Percentiles rank a stretch among this genome's conserved stretches.
These are phyloP conservation scores for Chlorella ohadii DNA, from an alignment of 139 green algal species.

Conservation along the genomic window DNA sequence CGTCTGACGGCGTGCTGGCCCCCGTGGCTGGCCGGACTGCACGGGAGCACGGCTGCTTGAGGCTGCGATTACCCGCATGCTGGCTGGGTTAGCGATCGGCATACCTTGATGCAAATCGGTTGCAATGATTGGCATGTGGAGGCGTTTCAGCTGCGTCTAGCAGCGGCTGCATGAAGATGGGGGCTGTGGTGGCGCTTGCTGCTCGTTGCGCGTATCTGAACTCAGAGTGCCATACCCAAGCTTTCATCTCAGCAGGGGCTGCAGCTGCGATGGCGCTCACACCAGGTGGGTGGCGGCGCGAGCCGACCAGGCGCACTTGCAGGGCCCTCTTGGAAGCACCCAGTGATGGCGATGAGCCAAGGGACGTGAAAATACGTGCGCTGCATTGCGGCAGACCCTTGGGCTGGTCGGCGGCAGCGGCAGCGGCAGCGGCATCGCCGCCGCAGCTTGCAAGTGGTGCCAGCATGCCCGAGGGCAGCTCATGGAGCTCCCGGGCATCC, in stretches of 20 bases:
- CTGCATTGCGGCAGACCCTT: not conserved
- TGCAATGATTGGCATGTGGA: not conserved
- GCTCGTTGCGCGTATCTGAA: too few species aligned
- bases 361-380: not conserved
- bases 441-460: not conserved
- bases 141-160: too few species aligned
- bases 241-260: too few species aligned
- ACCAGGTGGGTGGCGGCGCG: not conserved
- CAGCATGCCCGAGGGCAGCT: too few species aligned
- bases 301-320: not conserved
- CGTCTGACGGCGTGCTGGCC: not conserved
- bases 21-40: not conserved
- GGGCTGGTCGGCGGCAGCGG: too few species aligned
- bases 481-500: too few species aligned
- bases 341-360: too few species aligned
- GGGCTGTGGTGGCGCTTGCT: not conserved
- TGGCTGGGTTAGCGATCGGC: too few species aligned
- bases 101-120: too few species aligned
- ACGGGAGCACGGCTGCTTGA: not conserved
- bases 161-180: not conserved
- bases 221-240: too few species aligned
- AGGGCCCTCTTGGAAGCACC: too few species aligned
- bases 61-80: not conserved
- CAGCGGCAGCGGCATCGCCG: too few species aligned
- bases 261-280: slow-evolving; percentile 2